Percentiles rank a stretch among this genome's conserved stretches.
phyloP scores from a whole-genome alignment of 2,329 filamentous ascomycete genomes.

The Fusarium nematophilum region DNA sequence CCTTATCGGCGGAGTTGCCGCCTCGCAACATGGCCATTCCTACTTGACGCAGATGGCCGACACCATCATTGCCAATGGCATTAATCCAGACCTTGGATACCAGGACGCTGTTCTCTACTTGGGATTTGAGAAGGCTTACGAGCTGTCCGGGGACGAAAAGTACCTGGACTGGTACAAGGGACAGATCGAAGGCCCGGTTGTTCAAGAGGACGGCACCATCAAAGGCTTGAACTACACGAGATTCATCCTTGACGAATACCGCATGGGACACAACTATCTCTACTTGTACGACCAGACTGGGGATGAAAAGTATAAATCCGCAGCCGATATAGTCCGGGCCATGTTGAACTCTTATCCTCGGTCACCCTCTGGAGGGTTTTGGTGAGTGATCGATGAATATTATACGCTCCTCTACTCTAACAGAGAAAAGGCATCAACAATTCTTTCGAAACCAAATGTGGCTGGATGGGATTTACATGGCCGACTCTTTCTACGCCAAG shows the following conservation, averaged over 20 bases:
- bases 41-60: slow-evolving; percentile 52
- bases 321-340: slow-evolving; percentile 56
- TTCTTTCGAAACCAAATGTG: slow-evolving; percentile 65
- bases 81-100: slow-evolving; percentile 55
- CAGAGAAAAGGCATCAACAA: slow-evolving; percentile 39
- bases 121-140: slow-evolving; percentile 59
- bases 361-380: slow-evolving; percentile 62
- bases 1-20: background rate
- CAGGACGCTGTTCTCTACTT: slow-evolving; percentile 59
- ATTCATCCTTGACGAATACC: slow-evolving; percentile 63
- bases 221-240: slow-evolving; percentile 57
- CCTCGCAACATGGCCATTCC: background rate
- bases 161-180: slow-evolving; percentile 56
- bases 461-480: slow-evolving; percentile 65
- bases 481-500: slow-evolving; percentile 54
- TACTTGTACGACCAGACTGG: slow-evolving; percentile 58
- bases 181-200: slow-evolving; percentile 57
- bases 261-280: slow-evolving; percentile 62
- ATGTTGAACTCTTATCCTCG: slow-evolving; percentile 61
- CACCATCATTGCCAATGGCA: slow-evolving; percentile 56
- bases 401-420: background rate
- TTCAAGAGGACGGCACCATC: slow-evolving; percentile 59
- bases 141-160: slow-evolving; percentile 53
- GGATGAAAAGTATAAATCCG: slow-evolving; percentile 59
- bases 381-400: slow-evolving; percentile 38